These are phyloP conservation scores for Calonectria ilicicola DNA, from an alignment of 2,329 filamentous ascomycete genomes.

Conservation along the genomic window DNA sequence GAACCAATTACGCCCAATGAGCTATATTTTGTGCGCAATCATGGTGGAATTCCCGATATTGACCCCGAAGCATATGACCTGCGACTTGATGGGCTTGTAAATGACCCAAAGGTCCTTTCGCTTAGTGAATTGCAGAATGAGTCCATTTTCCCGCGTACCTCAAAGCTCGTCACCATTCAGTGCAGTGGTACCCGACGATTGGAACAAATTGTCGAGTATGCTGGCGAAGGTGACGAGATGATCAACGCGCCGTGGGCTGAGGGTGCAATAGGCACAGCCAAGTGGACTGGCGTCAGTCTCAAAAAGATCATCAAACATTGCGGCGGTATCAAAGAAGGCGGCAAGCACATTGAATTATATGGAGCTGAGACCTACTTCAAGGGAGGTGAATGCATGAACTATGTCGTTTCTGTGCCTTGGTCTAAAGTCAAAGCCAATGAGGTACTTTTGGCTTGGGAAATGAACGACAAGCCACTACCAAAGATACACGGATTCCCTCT, in stretches of 20 bases:
- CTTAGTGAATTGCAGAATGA: constrained; percentile 72
- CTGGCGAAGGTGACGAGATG: constrained; percentile 75
- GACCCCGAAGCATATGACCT: constrained; percentile 66
- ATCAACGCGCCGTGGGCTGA: constrained; percentile 70
- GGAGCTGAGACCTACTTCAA: constrained; percentile 83
- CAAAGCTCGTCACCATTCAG: constrained; percentile 72
- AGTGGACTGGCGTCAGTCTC: constrained; percentile 72
- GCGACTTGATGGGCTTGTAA: constrained; percentile 70
- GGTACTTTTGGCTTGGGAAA: constrained; percentile 77
- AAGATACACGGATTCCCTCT: constrained; percentile 75
- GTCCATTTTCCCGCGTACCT: constrained; percentile 67
- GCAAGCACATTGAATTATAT: constrained; percentile 74
- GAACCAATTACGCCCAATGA: constrained; percentile 70
- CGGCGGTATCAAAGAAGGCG: constrained; percentile 67
- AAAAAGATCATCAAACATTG: constrained; percentile 79
- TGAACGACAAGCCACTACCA: constrained; percentile 75
- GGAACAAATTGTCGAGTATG: constrained; percentile 75
- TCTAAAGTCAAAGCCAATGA: constrained; percentile 76
- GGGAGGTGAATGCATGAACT: constrained; percentile 73
- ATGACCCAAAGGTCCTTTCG: constrained; percentile 66
- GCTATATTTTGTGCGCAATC: constrained; percentile 75
- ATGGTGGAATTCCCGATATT: constrained; percentile 77
- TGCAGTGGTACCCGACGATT: constrained; percentile 77
- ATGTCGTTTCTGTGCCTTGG: constrained; percentile 74
- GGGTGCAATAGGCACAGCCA: constrained; percentile 75